phyloP scores from a whole-genome alignment of 2,329 filamentous ascomycete species.

The Phyllosticta ampelicida region DNA sequence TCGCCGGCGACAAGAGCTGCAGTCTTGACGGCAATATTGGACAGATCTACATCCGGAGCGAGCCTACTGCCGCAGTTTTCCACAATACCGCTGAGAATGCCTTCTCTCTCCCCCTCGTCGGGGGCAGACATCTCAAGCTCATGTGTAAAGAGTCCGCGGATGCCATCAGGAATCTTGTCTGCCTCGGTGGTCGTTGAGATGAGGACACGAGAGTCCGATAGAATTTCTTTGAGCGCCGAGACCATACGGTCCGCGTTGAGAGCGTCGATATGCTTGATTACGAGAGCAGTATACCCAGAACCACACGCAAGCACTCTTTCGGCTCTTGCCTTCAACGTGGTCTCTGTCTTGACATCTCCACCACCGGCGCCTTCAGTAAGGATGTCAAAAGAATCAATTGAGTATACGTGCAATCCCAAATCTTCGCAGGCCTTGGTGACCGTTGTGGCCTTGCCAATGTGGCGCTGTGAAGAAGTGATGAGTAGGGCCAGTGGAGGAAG shows the following conservation, averaged over 20 bases:
- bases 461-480: conserved; percentile 80
- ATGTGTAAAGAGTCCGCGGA: conserved; percentile 86
- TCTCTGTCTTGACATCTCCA: conserved; percentile 88
- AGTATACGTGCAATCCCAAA: conserved; percentile 80
- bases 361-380: conserved; percentile 83
- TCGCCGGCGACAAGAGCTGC: conserved; percentile 92
- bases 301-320: conserved; percentile 86
- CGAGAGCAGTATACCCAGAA: conserved; percentile 65
- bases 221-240: conserved; percentile 69
- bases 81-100: conserved; percentile 70
- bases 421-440: conserved; percentile 71
- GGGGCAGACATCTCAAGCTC: conserved; percentile 90
- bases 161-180: conserved; percentile 83
- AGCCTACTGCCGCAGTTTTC: conserved; percentile 65
- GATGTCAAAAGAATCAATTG: conserved; percentile 86
- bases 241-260: conserved; percentile 86
- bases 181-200: conserved; percentile 93
- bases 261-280: conserved; percentile 86
- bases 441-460: conserved; percentile 81
- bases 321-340: conserved; percentile 74
- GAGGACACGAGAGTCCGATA: conserved; percentile 69
- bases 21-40: conserved; percentile 82
- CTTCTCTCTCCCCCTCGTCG: conserved; percentile 84
- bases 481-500: conserved; percentile 84
- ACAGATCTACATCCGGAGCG: conserved; percentile 72